Base-by-base conservation (phyloP, 768 basidiomycete genomes). In the Brasilioporus rufonigricans region DNA sequence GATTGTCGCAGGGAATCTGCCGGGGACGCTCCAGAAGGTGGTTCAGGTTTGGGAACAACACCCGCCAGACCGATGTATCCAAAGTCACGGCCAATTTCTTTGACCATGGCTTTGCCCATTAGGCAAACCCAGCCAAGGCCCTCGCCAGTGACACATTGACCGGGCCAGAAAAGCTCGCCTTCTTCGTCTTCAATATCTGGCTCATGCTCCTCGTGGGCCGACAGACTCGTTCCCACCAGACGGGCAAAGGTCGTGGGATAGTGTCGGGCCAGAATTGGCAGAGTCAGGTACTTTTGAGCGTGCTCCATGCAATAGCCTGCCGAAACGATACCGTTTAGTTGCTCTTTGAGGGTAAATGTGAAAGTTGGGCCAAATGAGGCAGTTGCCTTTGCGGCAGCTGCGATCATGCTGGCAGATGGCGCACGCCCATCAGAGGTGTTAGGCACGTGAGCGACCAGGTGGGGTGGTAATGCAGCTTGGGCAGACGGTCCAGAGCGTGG, bases 91-190 rank as follows among this genome's bases (percentile, higher is more conserved):
- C 89, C 88, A 62, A 89, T 87, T 64, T 92, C 90, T 61, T 80
- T 83, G 65, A 92, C 82, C 90, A 92, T 92, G 38, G 89, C 85
- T 66, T 86, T 88, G 61, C 89, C 89, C 83, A 92, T 86, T 27
- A 87, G 75, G 68, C 89, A 91, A n/a, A 91, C 83, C 90, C 90
- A 92, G 21, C 86, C 90, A 29, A 92, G 76, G 46, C 90, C 90
- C 68, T 89, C 86, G 40, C 87, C 88, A 29, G 80, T 86, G 54
- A 84, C 75, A 33, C 80, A 76, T 62, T 89, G 85, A 40, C 84
- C 84, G 0, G 89, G 90, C 90, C 89, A 91, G 65, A 83, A 89
- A n/a, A 92, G 74, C 63, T 91, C 90, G 59, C 89, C 87, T 67
- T 90, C 89, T 59, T 90, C 87, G 61, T 92, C 90, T 67, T 91